These are phyloP conservation scores for Cyclostephanos tholiformis DNA, from an alignment of 108 stramenopile species.

Conservation along the genomic window DNA sequence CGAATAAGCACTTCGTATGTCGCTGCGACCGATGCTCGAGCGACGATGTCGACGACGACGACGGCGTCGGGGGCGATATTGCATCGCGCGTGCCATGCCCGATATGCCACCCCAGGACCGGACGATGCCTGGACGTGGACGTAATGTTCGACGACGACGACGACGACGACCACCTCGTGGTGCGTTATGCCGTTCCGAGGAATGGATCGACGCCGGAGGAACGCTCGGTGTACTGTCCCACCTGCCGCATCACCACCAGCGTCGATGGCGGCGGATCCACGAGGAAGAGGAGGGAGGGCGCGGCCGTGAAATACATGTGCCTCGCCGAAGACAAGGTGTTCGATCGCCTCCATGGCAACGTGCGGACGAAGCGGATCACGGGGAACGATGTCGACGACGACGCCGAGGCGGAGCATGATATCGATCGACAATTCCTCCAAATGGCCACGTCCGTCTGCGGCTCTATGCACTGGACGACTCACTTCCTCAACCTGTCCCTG, in stretches of 20 bases:
- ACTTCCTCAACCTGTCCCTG: conserved; percentile 39
- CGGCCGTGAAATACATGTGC: conserved; percentile 33
- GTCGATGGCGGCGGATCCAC: conserved; percentile 17
- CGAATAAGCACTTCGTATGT: conserved; percentile 74
- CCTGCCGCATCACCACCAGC: conserved; percentile 16
- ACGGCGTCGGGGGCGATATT: conserved; percentile 50
- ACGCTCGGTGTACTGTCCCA: conserved; percentile 24
- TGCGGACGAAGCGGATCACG: neutral
- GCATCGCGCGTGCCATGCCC: conserved; percentile 75
- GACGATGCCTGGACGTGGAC: conserved; percentile 77
- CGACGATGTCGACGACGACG: neutral
- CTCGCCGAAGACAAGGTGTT: conserved; percentile 45
- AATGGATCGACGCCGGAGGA: conserved; percentile 32
- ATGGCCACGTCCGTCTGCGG: conserved; percentile 50
- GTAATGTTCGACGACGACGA: conserved; percentile 80
- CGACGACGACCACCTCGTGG: conserved; percentile 30
- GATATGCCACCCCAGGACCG: conserved; percentile 62
- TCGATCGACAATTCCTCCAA: conserved; percentile 45
- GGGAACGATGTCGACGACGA: neutral
- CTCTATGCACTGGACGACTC: conserved; percentile 46
- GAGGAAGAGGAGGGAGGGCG: conserved; percentile 35
- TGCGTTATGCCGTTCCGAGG: conserved; percentile 51
- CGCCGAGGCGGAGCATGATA: conserved; percentile 34
- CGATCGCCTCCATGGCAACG: conserved; percentile 28
- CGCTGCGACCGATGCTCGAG: conserved; percentile 63